These are phyloP conservation scores for Imleria badia DNA, from an alignment of 768 basidiomycete genomes.

Conservation along the genomic window DNA sequence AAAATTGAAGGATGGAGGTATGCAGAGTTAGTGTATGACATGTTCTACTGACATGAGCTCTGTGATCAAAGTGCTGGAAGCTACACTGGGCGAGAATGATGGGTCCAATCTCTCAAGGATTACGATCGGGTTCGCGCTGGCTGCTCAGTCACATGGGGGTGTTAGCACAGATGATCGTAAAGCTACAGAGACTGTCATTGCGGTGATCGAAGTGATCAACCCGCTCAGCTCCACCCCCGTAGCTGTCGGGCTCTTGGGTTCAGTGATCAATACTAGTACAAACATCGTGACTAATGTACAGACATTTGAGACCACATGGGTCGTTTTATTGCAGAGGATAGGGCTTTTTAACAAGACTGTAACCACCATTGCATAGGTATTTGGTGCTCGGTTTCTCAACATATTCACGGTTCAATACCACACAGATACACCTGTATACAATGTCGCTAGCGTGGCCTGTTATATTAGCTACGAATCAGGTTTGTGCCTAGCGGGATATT, in stretches of 20 bases:
- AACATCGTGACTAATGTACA: background rate
- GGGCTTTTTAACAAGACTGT: background rate
- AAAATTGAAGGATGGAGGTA: background rate
- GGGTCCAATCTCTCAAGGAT: background rate
- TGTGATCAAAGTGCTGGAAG: background rate
- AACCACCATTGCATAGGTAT: background rate
- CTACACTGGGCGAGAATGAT: background rate
- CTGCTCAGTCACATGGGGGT: background rate
- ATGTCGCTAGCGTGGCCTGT: slow-evolving; percentile 2
- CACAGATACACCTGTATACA: slow-evolving; percentile 6
- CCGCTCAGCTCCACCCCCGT: background rate
- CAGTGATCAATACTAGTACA: background rate
- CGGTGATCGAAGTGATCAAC: background rate
- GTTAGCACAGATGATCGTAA: background rate
- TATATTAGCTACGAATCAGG: background rate
- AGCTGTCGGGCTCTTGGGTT: background rate
- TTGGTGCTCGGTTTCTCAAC: background rate
- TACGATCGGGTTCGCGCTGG: background rate
- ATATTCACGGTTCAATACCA: background rate
- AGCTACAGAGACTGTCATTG: background rate
- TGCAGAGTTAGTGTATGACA: background rate
- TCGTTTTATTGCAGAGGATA: background rate
- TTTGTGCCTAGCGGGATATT: background rate
- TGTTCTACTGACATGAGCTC: background rate
- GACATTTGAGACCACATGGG: background rate